A percentile compares a stretch with the other conserved stretches of the same genome.
phyloP scores from a whole-genome alignment of 768 basidiomycete genomes.

The Pisolithus microcarpus region DNA sequence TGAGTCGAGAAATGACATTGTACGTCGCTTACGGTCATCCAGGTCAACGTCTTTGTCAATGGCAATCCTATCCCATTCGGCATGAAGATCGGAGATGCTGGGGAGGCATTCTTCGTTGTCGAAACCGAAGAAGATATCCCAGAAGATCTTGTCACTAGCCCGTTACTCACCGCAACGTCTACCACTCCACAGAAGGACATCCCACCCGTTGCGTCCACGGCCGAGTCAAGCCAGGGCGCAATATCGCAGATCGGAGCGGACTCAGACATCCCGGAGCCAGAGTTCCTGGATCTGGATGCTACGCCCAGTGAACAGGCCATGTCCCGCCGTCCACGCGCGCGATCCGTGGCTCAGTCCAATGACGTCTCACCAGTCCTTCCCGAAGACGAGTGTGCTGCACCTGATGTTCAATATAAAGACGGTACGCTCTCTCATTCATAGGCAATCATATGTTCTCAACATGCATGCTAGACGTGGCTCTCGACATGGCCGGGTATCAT shows the following conservation, averaged over 20 bases:
- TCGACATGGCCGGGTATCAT: conserved; percentile 83
- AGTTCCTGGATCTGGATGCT: conserved; percentile 81
- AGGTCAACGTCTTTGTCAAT: conserved; percentile 90
- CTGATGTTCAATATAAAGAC: conserved; percentile 56
- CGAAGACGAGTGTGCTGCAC: conserved; percentile 37
- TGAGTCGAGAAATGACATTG: neutral
- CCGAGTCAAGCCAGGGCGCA: conserved; percentile 6
- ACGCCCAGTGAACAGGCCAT: conserved; percentile 8
- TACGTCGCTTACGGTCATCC: neutral
- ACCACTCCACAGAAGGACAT: conserved; percentile 23
- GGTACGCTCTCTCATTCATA: conserved; percentile 30
- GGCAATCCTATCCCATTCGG: conserved; percentile 79
- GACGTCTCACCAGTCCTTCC: conserved; percentile 46
- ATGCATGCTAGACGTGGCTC: conserved; percentile 51
- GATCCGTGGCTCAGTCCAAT: conserved; percentile 27
- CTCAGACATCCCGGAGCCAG: conserved; percentile 48
- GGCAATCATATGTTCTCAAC: conserved; percentile 1
- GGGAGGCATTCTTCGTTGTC: conserved; percentile 98
- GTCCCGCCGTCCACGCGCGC: conserved; percentile 15
- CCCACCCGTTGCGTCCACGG: conserved; percentile 12
- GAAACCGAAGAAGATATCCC: conserved; percentile 96
- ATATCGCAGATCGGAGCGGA: conserved; percentile 8
- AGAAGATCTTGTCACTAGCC: conserved; percentile 88
- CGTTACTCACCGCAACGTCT: conserved; percentile 65
- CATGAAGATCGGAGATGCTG: conserved; percentile 99